Evolutionary conservation across 148 eudicot species (phyloP).

Genomic region (Nyssa sinensis): DNA sequence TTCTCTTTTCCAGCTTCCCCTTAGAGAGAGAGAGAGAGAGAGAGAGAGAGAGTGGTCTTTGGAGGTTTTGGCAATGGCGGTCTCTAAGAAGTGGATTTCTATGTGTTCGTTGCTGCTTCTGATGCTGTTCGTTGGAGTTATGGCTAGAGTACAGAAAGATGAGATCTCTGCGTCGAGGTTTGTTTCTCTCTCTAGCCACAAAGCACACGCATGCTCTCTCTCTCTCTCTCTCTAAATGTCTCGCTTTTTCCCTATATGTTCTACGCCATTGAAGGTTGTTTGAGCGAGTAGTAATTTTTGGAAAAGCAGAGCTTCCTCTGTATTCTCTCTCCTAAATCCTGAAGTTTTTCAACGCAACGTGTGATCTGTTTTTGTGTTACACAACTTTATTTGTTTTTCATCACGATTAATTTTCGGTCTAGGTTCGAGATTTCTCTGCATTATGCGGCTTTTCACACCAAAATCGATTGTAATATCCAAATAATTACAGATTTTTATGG

Average conservation of each 20-base stretch:
- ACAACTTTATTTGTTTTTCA: neutral
- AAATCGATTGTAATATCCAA: neutral
- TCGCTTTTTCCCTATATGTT: neutral
- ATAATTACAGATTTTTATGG: neutral
- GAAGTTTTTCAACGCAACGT: neutral
- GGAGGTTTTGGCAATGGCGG: slow-evolving; percentile 13
- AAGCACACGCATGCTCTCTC: neutral
- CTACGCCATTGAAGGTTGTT: neutral
- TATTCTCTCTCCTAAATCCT: neutral
- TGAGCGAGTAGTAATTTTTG: neutral
- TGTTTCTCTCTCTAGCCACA: neutral
- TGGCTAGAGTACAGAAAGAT: slow-evolving; percentile 1
- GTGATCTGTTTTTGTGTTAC: neutral
- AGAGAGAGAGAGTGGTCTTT: neutral
- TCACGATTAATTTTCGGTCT: neutral
- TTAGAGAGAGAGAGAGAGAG: slow-evolving; percentile 6
- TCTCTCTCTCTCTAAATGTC: neutral
- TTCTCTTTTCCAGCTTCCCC: neutral
- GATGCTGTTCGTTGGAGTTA: slow-evolving; percentile 15
- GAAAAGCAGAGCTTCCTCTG: neutral
- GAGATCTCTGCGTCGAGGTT: slow-evolving; percentile 5
- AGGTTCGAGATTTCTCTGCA: neutral
- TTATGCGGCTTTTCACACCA: neutral
- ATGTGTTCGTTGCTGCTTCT: slow-evolving; percentile 20
- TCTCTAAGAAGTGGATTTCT: slow-evolving; percentile 22